Evolutionary conservation across 169 alveolate genomes (phyloP).

Genomic region (Plasmodium fragile): DNA sequence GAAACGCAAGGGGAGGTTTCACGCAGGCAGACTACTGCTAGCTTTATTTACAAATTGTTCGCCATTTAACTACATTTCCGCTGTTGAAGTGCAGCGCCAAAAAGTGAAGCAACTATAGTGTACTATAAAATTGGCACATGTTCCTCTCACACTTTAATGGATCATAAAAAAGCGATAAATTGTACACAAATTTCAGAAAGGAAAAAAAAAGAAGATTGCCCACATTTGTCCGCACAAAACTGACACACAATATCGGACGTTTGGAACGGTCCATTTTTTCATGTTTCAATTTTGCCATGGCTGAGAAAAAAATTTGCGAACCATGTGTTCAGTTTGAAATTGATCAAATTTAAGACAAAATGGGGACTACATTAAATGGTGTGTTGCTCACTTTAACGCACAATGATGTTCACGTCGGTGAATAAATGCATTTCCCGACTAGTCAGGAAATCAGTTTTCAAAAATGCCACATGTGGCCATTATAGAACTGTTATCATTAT

Average conservation of each 20-base stretch:
- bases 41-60: not conserved
- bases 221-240: not conserved
- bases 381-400: not conserved
- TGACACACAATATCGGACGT: not conserved
- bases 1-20: not conserved
- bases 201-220: not conserved
- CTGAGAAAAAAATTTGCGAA: not conserved
- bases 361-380: not conserved
- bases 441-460: not conserved
- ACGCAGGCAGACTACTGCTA: not conserved
- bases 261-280: not conserved
- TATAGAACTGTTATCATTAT: not conserved
- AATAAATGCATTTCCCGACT: not conserved
- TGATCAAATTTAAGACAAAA: not conserved
- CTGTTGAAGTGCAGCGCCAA: not conserved
- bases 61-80: conserved; percentile 1
- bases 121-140: not conserved
- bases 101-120: not conserved
- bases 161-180: not conserved
- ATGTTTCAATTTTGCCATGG: not conserved
- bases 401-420: not conserved
- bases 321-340: not conserved
- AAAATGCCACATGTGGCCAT: not conserved
- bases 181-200: not conserved
- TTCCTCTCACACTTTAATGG: not conserved